Evolutionary conservation across 345 rosid species (phyloP).

Genomic region (Aurinia saxatilis): DNA sequence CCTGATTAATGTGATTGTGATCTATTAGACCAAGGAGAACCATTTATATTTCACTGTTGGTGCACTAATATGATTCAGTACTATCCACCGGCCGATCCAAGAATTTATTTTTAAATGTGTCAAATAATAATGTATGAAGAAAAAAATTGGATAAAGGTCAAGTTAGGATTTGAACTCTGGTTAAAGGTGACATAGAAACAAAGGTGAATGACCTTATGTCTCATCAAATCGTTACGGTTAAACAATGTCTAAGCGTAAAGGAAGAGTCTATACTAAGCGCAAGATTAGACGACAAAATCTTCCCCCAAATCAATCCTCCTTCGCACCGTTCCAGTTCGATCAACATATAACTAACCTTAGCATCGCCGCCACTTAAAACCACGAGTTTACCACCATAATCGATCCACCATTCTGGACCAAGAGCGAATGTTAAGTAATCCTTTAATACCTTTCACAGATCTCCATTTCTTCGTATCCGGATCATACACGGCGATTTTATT

Average conservation of each 20-base stretch:
- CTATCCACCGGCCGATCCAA: too few species aligned
- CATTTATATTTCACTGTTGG: too few species aligned
- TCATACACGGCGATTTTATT: constrained; percentile 49
- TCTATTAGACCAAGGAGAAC: too few species aligned
- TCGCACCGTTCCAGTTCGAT: background rate
- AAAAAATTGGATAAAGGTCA: too few species aligned
- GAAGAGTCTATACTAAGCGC: background rate
- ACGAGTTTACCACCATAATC: constrained; percentile 53
- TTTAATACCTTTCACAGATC: constrained; percentile 43
- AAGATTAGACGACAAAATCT: background rate
- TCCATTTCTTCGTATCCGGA: constrained; percentile 38
- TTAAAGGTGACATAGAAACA: too few species aligned
- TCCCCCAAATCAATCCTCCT: background rate
- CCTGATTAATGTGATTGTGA: too few species aligned
- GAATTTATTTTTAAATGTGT: too few species aligned
- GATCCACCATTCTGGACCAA: constrained; percentile 11
- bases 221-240: background rate
- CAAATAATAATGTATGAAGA: too few species aligned
- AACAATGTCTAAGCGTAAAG: background rate
- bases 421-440: constrained; percentile 41
- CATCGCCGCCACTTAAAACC: constrained; percentile 35
- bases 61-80: too few species aligned
- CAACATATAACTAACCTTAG: background rate
- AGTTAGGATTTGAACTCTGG: too few species aligned
- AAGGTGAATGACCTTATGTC: too few species aligned